A percentile compares a stretch with the other conserved stretches of the same genome.
phyloP scores from a whole-genome alignment of 306 rosid species.

The Hylodesmum podocarpum region DNA sequence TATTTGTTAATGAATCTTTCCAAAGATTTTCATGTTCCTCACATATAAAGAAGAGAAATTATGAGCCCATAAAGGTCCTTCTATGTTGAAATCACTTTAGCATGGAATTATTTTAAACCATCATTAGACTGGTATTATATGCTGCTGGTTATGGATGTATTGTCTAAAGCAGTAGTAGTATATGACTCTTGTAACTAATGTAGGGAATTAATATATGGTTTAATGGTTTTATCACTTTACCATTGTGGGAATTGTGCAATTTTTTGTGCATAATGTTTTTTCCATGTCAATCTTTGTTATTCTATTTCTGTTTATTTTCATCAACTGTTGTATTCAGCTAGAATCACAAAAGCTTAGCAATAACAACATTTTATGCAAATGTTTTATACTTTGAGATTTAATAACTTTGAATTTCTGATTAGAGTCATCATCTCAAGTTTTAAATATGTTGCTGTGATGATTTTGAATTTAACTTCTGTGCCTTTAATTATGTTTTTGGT shows the following conservation, averaged over 20 bases:
- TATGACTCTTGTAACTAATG: background rate
- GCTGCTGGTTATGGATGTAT: background rate
- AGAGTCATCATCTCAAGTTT: constrained; percentile 4
- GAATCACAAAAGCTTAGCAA: constrained; percentile 5
- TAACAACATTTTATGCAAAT: background rate
- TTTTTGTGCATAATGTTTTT: background rate
- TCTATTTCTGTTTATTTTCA: constrained; percentile 7
- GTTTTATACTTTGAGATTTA: constrained; percentile 21
- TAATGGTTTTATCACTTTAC: background rate
- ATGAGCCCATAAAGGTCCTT: constrained; percentile 14
- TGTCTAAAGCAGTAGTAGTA: background rate
- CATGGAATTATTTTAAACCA: constrained; percentile 3
- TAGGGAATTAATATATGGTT: constrained; percentile 4
- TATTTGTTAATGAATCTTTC: constrained; percentile 40
- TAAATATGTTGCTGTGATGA: constrained; percentile 17
- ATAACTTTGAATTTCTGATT: constrained; percentile 14
- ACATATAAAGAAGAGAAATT: constrained; percentile 12
- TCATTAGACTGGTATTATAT: background rate
- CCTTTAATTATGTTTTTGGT: constrained; percentile 24
- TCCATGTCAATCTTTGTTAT: constrained; percentile 2
- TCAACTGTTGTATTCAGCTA: constrained; percentile 17
- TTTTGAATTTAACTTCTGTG: background rate
- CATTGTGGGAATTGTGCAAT: background rate
- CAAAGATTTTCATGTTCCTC: constrained; percentile 11
- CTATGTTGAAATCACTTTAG: constrained; percentile 21